These are phyloP conservation scores for Mercurialis annua DNA, from an alignment of 345 rosid genomes.

Conservation along the genomic window DNA sequence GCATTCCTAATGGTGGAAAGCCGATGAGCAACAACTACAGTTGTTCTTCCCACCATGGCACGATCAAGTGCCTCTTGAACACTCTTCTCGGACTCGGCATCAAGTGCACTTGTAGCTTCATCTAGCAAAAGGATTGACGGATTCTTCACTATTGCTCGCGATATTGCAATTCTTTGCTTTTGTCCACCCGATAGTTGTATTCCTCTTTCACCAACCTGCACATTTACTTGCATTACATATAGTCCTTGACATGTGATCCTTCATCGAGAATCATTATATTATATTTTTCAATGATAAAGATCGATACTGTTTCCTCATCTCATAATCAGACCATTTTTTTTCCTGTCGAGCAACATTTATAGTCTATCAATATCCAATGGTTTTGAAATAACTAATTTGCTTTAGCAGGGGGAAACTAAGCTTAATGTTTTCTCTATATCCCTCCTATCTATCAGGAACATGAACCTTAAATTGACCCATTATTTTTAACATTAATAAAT, in stretches of 20 bases:
- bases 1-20: conserved; percentile 90
- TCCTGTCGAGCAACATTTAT: background rate
- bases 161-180: conserved; percentile 89
- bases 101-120: conserved; percentile 96
- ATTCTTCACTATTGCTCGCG: conserved; percentile 85
- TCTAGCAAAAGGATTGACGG: conserved; percentile 86
- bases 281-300: background rate
- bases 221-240: background rate
- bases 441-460: background rate
- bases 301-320: background rate
- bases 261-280: background rate
- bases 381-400: background rate
- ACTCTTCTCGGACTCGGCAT: conserved; percentile 91
- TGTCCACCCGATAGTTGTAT: conserved; percentile 94
- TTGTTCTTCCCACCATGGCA: conserved; percentile 92
- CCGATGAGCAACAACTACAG: conserved; percentile 86
- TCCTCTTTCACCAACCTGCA: conserved; percentile 93
- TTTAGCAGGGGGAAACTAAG: background rate
- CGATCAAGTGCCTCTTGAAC: conserved; percentile 94
- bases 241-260: background rate
- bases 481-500: background rate
- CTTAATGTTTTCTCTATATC: background rate
- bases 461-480: background rate
- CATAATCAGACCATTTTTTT: background rate
- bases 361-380: background rate